Evolutionary conservation across 208 protist genomes (phyloP).

Genomic region (Zelonia costaricensis): DNA sequence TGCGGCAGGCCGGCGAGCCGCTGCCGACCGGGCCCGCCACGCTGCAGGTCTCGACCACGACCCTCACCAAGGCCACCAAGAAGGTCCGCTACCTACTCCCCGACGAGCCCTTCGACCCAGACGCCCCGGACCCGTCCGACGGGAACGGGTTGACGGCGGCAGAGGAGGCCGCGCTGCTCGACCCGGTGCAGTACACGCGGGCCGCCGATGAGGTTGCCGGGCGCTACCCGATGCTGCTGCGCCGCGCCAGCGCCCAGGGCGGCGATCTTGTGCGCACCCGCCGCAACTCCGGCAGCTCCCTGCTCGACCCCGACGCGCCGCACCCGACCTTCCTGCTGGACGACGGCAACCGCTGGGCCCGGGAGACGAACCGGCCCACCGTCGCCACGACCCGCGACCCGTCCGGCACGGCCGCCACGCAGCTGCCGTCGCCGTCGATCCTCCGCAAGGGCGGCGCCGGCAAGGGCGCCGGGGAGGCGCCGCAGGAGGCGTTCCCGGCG

Average conservation of each 20-base stretch:
- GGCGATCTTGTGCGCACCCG: slow-evolving; percentile 11
- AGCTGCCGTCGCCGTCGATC: slow-evolving; percentile 23
- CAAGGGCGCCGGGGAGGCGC: background rate
- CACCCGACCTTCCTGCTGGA: slow-evolving; percentile 39
- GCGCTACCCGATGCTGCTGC: slow-evolving; percentile 33
- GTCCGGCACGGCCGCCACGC: slow-evolving; percentile 12
- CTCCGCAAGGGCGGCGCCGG: slow-evolving; percentile 1
- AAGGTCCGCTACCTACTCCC: slow-evolving; percentile 58
- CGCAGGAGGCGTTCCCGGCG: slow-evolving; percentile 24
- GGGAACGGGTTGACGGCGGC: slow-evolving; percentile 21
- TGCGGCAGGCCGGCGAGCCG: slow-evolving; percentile 3
- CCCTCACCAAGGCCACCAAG: slow-evolving; percentile 49
- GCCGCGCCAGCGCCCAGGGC: slow-evolving; percentile 17
- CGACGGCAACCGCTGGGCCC: slow-evolving; percentile 46
- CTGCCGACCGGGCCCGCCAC: slow-evolving; percentile 8
- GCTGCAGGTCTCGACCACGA: slow-evolving; percentile 55
- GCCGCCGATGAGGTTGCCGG: slow-evolving; percentile 19
- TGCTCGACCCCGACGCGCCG: background rate
- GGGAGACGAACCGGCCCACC: slow-evolving; percentile 34
- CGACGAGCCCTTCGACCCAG: slow-evolving; percentile 34
- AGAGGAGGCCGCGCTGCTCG: slow-evolving; percentile 42
- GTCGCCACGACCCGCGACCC: slow-evolving; percentile 47
- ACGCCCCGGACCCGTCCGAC: slow-evolving; percentile 38
- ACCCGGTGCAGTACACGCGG: slow-evolving; percentile 39
- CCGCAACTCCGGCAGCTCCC: background rate